Conservation (phyloP, 2,329 filamentous ascomycete genomes). For the Fusarium albidum region DNA sequence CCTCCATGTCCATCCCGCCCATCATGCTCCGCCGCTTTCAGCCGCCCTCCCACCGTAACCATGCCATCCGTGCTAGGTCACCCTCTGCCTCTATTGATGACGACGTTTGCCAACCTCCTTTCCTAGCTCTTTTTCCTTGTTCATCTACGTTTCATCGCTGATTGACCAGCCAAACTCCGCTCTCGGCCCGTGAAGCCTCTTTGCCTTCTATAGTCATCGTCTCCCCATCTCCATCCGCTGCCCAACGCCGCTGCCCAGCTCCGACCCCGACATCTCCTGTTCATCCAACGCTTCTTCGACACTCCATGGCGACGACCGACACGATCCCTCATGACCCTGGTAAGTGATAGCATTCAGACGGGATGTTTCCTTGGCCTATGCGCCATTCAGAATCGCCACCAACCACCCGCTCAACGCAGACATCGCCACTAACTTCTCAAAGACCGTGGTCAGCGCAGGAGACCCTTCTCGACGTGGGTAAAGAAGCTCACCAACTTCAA, state of each 20-base stretch:
- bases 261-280: slow-evolving; percentile 18
- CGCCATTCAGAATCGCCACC: slow-evolving; percentile 14
- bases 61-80: slow-evolving; percentile 18
- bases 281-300: slow-evolving; percentile 7
- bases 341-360: slow-evolving; percentile 6
- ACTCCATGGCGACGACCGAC: slow-evolving; percentile 41
- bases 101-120: slow-evolving; percentile 30
- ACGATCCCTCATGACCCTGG: slow-evolving; percentile 38
- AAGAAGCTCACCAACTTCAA: slow-evolving; percentile 93
- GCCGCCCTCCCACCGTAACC: slow-evolving; percentile 18
- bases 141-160: slow-evolving; percentile 16
- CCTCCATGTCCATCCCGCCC: slow-evolving; percentile 10
- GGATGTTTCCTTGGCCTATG: not conserved
- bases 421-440: slow-evolving; percentile 46
- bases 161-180: slow-evolving; percentile 10
- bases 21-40: slow-evolving; percentile 35
- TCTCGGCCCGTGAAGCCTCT: slow-evolving; percentile 11
- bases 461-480: slow-evolving; percentile 93
- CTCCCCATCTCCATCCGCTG: slow-evolving; percentile 28
- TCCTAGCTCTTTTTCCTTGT: slow-evolving; percentile 29
- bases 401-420: slow-evolving; percentile 6
- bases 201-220: slow-evolving; percentile 21
- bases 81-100: slow-evolving; percentile 24
- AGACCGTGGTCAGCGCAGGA: slow-evolving; percentile 77
- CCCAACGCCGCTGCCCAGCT: slow-evolving; percentile 32